phyloP scores from a whole-genome alignment of 2,329 filamentous ascomycete species.

The Aspergillus texensis region DNA sequence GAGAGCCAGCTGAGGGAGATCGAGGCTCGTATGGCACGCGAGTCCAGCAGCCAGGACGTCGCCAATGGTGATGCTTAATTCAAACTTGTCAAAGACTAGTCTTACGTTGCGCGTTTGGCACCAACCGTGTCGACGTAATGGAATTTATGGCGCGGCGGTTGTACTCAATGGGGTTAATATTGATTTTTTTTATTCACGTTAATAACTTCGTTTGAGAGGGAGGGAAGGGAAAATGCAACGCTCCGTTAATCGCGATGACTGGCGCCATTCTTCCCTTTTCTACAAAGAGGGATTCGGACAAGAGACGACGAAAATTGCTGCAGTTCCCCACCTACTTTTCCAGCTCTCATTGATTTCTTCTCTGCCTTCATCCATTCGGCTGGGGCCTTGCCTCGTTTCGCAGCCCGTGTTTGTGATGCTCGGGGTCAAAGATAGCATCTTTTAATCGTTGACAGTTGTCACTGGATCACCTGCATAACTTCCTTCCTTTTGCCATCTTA shows the following conservation, averaged over 20 bases:
- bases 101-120: slow-evolving; percentile 31
- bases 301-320: slow-evolving; percentile 22
- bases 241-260: slow-evolving; percentile 31
- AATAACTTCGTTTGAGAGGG: slow-evolving; percentile 38
- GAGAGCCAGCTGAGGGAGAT: slow-evolving; percentile 99
- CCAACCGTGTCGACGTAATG: slow-evolving; percentile 41
- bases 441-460: slow-evolving; percentile 36
- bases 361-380: slow-evolving; percentile 24
- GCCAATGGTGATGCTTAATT: slow-evolving; percentile 42
- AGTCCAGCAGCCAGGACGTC: slow-evolving; percentile 58
- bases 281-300: slow-evolving; percentile 12
- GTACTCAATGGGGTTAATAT: slow-evolving; percentile 43
- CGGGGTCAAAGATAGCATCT: slow-evolving; percentile 35
- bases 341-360: slow-evolving; percentile 24
- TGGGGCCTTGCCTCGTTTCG: slow-evolving; percentile 21
- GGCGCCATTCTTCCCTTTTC: slow-evolving; percentile 20
- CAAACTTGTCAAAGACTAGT: slow-evolving; percentile 29
- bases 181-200: slow-evolving; percentile 44
- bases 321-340: slow-evolving; percentile 20
- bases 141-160: slow-evolving; percentile 37
- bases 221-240: slow-evolving; percentile 35
- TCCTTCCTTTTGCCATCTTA: slow-evolving; percentile 18
- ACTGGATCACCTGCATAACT: slow-evolving; percentile 30
- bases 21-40: slow-evolving; percentile 93
- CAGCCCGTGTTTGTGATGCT: slow-evolving; percentile 24